Evolutionary conservation across 768 basidiomycete species (phyloP).

Genomic region (Tricholoma bakamatsutake): DNA sequence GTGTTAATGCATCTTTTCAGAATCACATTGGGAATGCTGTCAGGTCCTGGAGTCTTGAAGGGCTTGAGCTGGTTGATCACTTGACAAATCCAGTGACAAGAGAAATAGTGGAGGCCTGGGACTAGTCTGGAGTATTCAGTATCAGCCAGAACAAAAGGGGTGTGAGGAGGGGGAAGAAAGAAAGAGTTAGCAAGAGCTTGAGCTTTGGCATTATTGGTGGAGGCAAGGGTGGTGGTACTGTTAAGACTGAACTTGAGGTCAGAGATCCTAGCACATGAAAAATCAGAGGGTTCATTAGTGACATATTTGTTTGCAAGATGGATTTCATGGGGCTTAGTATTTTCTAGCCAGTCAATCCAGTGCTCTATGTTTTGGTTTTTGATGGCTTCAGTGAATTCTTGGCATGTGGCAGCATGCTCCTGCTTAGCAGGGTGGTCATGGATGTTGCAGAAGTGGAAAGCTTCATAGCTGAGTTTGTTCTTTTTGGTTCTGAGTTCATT

Average conservation of each 20-base stretch:
- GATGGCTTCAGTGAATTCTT: not conserved
- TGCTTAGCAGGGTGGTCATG: not conserved
- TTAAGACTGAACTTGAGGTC: too few species aligned
- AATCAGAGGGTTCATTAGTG: slow-evolving; percentile 1
- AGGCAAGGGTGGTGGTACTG: not conserved
- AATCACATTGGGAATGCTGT: too few species aligned
- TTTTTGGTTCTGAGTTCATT: slow-evolving; percentile 7
- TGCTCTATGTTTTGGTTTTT: not conserved
- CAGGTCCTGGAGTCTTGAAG: too few species aligned
- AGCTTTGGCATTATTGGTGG: slow-evolving; percentile 3
- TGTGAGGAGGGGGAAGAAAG: slow-evolving; percentile 12
- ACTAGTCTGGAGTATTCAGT: too few species aligned
- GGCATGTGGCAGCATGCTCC: not conserved
- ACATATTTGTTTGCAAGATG: slow-evolving; percentile 3
- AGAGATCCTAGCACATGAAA: too few species aligned
- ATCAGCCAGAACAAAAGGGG: too few species aligned
- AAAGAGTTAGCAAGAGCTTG: slow-evolving; percentile 6
- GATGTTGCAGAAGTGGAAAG: not conserved
- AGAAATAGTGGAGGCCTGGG: too few species aligned
- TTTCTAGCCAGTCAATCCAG: not conserved
- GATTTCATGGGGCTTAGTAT: not conserved
- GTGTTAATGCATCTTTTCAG: too few species aligned
- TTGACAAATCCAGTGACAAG: too few species aligned
- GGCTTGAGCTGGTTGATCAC: too few species aligned
- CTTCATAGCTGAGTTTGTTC: not conserved